Base-by-base conservation (phyloP, 768 basidiomycete species). In the Auriscalpium vulgare region DNA sequence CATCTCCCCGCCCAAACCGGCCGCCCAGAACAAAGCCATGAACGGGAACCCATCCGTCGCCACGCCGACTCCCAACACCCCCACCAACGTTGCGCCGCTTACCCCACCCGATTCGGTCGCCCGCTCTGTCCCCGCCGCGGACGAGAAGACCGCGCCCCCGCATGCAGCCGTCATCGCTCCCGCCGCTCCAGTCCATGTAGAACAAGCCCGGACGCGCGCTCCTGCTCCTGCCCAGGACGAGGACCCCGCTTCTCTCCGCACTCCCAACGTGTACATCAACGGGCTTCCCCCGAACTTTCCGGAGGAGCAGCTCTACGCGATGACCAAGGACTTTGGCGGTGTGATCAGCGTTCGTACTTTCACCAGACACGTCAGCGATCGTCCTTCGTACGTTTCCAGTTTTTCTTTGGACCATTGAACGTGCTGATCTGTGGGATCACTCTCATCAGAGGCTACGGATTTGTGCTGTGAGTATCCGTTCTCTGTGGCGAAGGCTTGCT, bases 211-310 rank as follows among this genome's bases (percentile, higher is more conserved):
- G 6, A 29, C 47, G 23, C 45, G 34, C 40, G 21, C 29, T 16
- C 35, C 58, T 17, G 38, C 48, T 19, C 34, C 34, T 2, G 49
- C 52, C 49, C 59, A 59, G 43, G 48, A 44, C 21, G 21, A 19
- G 60, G 59, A 40, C 49, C 48, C 35, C 19, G 40, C 16, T 14
- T n/a, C 45, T 23, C 36, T 11, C 14, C 65, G 62, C 21, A 83
- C 87, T 1, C 87, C 90, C 0, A 92, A 92, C 62, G 86, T 92
- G 0, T 92, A 92, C 67, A 91, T 92, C 72, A 92, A 92, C 64
- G 90, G 90, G 11, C 78, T 93, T 14, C 89, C 88, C 2, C 86
- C 89, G 5, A 83, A 90, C 69, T 91, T 81, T 63, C 83, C 88
- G 0, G 90, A 91, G 64, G 88, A 89, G 57, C 80, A 89, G 58